Evolutionary conservation across 805 yeast species (phyloP).

Genomic region (Pichia scutulata): DNA sequence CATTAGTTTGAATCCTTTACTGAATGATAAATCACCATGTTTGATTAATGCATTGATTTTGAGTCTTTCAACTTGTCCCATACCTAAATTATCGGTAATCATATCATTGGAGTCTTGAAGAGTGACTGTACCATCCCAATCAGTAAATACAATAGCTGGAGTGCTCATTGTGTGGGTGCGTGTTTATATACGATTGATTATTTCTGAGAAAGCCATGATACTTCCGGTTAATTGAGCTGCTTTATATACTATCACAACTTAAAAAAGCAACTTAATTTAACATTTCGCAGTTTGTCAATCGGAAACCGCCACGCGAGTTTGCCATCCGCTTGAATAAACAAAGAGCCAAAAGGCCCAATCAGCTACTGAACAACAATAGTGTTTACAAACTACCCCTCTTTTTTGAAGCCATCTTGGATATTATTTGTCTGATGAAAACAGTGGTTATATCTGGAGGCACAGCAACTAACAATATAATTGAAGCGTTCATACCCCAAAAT

Average conservation of each 20-base stretch:
- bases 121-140: conserved; percentile 97
- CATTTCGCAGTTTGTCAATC: no score
- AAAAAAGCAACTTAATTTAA: no score
- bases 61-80: conserved; percentile 63
- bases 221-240: no score
- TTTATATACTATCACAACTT: no score
- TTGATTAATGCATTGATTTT: conserved; percentile 67
- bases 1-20: conserved; percentile 83
- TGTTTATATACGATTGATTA: no score
- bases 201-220: no score
- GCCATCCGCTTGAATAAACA: neutral
- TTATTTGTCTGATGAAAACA: neutral
- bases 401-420: neutral
- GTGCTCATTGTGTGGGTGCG: neutral
- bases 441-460: conserved; percentile 68
- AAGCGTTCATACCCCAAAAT: conserved; percentile 33
- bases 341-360: no score
- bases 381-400: no score
- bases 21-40: conserved; percentile 56
- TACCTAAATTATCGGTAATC: conserved; percentile 82
- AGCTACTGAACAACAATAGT: no score
- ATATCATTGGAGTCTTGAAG: conserved; percentile 91
- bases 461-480: conserved; percentile 74
- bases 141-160: conserved; percentile 58
- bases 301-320: neutral